Evolutionary conservation across 495 filamentous ascomycete genomes (phyloP), one percentile per base, ranked within the genome.

Genomic region (Neurospora sp.): DNA sequence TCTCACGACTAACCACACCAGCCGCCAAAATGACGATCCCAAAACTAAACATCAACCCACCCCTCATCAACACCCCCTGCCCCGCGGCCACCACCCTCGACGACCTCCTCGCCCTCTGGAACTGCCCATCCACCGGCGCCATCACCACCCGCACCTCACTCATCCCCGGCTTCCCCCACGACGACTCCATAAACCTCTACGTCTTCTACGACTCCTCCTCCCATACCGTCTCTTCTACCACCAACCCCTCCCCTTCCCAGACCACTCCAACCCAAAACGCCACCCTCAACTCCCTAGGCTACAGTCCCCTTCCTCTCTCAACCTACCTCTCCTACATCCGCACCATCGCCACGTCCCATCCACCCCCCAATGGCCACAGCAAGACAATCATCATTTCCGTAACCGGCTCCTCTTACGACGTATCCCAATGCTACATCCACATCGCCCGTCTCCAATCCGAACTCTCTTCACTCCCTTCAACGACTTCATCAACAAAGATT

Each of bases 321-420:
- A 35, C 35, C 81, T 90, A 0, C 79, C 90, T 0, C 85, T 97
- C 86, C 76, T 95, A 94, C 76, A 86, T 95, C 10, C 84, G 83
- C 69, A 71, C 44, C 69, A 79, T 85, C 46, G 20, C 12, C 48
- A 3, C 0, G 0, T 72, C 74, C 1, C 59, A 85, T 85, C 6
- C 81, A 81, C 75, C 54, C n/a, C 66, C 71, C 44, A 2, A 40
- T n/a, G 42, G 54, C 18, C 54, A 39, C n/a, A 72, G 6, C 5
- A 93, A 92, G 70, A 84, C 85, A 0, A 87, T 92, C 75, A 91
- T 93, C 69, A 79, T 93, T 59, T 92, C 90, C 8, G 87, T 93
- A n/a, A 91, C 91, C 0, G 92, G 91, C 14, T 78, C 81, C 0
- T 82, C 86, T 0, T 72, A 78, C 0, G 86, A 90, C 23, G 84